These are phyloP conservation scores for Musa beccarii DNA, from an alignment of 176 grass and related monocot species.

Conservation along the genomic window DNA sequence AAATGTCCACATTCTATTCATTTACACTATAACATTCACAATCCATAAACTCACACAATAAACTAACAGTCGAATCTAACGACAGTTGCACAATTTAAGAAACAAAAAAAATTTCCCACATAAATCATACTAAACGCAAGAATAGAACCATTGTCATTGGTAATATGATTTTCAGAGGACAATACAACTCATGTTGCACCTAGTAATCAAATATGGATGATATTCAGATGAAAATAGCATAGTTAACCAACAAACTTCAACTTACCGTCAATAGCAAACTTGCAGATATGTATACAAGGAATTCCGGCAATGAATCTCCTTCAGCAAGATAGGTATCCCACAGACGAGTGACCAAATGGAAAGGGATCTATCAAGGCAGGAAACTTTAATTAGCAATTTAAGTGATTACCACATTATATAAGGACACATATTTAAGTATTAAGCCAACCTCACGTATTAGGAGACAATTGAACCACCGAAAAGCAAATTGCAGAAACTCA, in stretches of 20 bases:
- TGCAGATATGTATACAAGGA: constrained; percentile 96
- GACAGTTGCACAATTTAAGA: neutral
- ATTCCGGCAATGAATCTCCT: constrained; percentile 87
- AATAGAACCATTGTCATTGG: neutral
- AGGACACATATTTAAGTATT: neutral
- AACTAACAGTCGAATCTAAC: too few species aligned
- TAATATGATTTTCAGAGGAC: neutral
- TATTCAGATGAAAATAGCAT: neutral
- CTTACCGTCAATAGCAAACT: constrained; percentile 97
- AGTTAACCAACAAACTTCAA: neutral
- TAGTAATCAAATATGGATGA: neutral
- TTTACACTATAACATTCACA: too few species aligned
- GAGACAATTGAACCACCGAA: constrained; percentile 98
- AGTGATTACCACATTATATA: neutral
- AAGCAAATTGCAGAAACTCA: constrained; percentile 97
- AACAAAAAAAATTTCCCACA: neutral
- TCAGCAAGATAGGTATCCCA: constrained; percentile 98
- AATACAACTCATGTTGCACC: neutral
- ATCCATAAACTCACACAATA: too few species aligned
- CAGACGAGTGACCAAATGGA: constrained; percentile 81
- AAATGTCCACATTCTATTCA: too few species aligned
- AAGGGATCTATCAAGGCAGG: constrained; percentile 51
- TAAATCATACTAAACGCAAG: neutral
- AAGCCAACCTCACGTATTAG: constrained; percentile 75
- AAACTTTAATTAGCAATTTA: neutral